Conservation (phyloP, 169 alveolate species). For the Cyclospora cayetanensis region DNA sequence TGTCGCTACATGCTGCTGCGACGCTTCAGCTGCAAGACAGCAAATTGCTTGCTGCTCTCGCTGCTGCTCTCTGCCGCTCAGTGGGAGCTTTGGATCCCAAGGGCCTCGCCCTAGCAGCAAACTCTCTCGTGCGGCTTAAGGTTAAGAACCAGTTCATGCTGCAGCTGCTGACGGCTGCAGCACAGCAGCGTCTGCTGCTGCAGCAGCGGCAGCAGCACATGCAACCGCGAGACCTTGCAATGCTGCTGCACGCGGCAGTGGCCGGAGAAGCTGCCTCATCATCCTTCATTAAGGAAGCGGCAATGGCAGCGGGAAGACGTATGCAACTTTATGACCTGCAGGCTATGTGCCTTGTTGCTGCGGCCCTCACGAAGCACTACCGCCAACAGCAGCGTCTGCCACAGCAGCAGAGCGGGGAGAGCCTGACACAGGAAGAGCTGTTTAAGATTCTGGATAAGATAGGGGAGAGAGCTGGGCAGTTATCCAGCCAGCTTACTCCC, state of each 20-base stretch:
- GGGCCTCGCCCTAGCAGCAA: neutral
- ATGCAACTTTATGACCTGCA: neutral
- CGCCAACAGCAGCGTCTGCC: neutral
- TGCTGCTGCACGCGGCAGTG: slow-evolving; percentile 3
- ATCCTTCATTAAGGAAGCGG: neutral
- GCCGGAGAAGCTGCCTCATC: neutral
- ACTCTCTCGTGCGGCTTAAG: neutral
- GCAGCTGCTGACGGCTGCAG: neutral
- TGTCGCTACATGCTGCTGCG: slow-evolving; percentile 5
- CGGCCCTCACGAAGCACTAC: neutral
- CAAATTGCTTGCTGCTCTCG: slow-evolving; percentile 1
- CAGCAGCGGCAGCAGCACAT: neutral
- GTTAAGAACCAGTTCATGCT: neutral
- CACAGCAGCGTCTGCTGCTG: slow-evolving; percentile 8
- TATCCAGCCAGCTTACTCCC: slow-evolving; percentile 5
- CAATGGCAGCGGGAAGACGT: neutral
- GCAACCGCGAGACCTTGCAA: slow-evolving; percentile 5
- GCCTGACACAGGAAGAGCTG: neutral
- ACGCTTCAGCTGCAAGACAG: slow-evolving; percentile 1
- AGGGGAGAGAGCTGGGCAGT: slow-evolving; percentile 5
- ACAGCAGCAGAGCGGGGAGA: neutral
- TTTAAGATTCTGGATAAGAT: neutral
- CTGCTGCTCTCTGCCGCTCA: neutral
- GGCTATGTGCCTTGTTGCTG: slow-evolving; percentile 11
- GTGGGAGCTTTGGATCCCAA: neutral